A percentile compares a stretch with the other conserved stretches of the same genome.
Evolutionary conservation across 2,329 filamentous ascomycete species (phyloP).

Genomic region (Nemania sp.): DNA sequence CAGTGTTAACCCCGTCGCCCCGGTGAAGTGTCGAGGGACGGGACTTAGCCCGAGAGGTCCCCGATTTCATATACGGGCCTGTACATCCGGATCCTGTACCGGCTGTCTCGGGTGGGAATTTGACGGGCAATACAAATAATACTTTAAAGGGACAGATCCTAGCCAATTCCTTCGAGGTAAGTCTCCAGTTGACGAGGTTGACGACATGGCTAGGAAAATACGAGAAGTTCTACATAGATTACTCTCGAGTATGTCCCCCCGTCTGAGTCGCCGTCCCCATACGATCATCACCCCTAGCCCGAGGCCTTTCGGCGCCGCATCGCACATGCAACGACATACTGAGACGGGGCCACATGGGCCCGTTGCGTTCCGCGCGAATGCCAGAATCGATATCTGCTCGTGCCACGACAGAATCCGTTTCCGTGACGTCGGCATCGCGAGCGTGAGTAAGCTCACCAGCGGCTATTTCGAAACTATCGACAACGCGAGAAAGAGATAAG

Average conservation of each 20-base stretch:
- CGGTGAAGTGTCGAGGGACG: not conserved
- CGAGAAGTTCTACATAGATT: no score
- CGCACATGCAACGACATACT: conserved; percentile 52
- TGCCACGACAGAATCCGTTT: conserved; percentile 32
- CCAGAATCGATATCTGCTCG: conserved; percentile 26
- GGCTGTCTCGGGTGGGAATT: not conserved
- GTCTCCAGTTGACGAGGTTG: no score
- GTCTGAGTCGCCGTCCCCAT: conserved; percentile 26
- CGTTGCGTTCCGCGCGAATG: conserved; percentile 25
- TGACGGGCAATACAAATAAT: no score
- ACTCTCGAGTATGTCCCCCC: no score
- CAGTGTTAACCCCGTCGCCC: conserved; percentile 1
- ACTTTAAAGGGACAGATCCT: no score
- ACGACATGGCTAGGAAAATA: no score
- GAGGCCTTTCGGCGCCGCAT: conserved; percentile 40
- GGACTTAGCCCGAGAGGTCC: not conserved
- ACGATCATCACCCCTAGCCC: conserved; percentile 44
- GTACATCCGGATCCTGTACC: conserved; percentile 12
- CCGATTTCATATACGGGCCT: conserved; percentile 13
- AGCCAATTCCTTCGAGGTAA: conserved; percentile 24
- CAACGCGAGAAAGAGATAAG: conserved; percentile 47
- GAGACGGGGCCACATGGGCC: conserved; percentile 33
- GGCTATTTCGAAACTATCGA: conserved; percentile 44
- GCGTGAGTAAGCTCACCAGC: conserved; percentile 24
- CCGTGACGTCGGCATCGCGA: conserved; percentile 26